Conservation (phyloP, 495 filamentous ascomycete species). For the Umbilicaria muhlenbergii region DNA sequence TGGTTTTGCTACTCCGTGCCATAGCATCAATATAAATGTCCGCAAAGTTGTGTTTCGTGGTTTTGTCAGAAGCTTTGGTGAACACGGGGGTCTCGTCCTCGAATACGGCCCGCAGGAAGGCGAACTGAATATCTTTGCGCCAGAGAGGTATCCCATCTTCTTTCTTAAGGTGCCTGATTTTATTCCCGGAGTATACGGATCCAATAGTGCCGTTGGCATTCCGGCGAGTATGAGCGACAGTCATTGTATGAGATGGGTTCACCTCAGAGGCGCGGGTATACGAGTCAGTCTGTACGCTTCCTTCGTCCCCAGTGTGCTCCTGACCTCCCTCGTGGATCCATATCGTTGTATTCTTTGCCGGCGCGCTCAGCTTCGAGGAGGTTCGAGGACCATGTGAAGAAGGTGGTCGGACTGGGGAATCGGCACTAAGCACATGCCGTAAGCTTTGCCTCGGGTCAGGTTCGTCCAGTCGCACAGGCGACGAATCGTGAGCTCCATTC, state of each 20-base stretch:
- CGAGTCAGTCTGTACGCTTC: slow-evolving; percentile 28
- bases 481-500: slow-evolving; percentile 4
- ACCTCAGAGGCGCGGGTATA: slow-evolving; percentile 25
- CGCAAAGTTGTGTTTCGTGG: slow-evolving; percentile 69
- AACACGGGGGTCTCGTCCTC: slow-evolving; percentile 74
- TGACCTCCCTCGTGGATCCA: slow-evolving; percentile 7
- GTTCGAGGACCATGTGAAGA: too few species aligned
- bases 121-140: slow-evolving; percentile 94
- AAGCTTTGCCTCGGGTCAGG: slow-evolving; percentile 16
- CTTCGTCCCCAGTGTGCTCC: slow-evolving; percentile 23
- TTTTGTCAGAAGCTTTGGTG: slow-evolving; percentile 60
- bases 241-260: slow-evolving; percentile 28
- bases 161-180: slow-evolving; percentile 92
- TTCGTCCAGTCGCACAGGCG: slow-evolving; percentile 6
- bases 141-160: slow-evolving; percentile 93
- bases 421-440: slow-evolving; percentile 11
- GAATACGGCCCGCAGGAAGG: slow-evolving; percentile 85
- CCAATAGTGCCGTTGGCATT: slow-evolving; percentile 51
- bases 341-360: slow-evolving; percentile 1
- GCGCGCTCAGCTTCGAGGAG: background rate
- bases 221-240: slow-evolving; percentile 42
- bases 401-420: background rate
- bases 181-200: slow-evolving; percentile 70
- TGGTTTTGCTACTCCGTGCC: slow-evolving; percentile 97
- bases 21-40: slow-evolving; percentile 97